Evolutionary conservation across 192 early-diverging fungal species (phyloP).

Genomic region (Umbelopsis sp.): DNA sequence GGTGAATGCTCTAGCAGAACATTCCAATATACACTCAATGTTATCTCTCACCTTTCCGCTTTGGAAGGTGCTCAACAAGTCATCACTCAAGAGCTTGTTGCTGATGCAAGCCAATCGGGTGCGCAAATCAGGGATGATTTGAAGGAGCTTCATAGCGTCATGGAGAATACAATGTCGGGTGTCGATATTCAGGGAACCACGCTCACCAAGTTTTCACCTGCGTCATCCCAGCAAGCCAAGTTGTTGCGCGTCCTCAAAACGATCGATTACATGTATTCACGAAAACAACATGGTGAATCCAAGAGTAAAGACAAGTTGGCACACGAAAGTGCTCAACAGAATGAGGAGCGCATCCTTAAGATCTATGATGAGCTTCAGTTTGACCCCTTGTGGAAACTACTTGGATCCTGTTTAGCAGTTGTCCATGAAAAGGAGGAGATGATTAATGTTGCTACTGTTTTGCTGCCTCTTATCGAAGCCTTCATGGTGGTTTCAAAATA

Average conservation of each 20-base stretch:
- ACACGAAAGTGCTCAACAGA: slow-evolving; percentile 32
- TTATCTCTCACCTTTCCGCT: slow-evolving; percentile 86
- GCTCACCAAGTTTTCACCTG: slow-evolving; percentile 78
- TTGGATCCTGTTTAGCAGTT: slow-evolving; percentile 72
- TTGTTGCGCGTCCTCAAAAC: slow-evolving; percentile 93
- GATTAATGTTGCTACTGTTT: slow-evolving; percentile 88
- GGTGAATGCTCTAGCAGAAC: slow-evolving; percentile 92
- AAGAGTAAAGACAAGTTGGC: slow-evolving; percentile 16
- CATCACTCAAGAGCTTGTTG: slow-evolving; percentile 81
- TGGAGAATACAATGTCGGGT: slow-evolving; percentile 57
- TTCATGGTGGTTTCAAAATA: slow-evolving; percentile 98
- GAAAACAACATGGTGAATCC: slow-evolving; percentile 26
- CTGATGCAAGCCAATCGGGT: slow-evolving; percentile 70
- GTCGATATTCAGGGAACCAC: slow-evolving; percentile 76
- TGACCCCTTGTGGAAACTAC: slow-evolving; percentile 72
- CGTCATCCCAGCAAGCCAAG: slow-evolving; percentile 90
- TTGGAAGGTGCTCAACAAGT: slow-evolving; percentile 68
- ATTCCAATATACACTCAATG: slow-evolving; percentile 90
- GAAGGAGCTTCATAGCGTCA: slow-evolving; percentile 59
- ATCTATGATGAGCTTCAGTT: slow-evolving; percentile 60
- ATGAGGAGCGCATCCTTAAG: slow-evolving; percentile 52
- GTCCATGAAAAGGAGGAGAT: slow-evolving; percentile 81
- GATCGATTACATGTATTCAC: slow-evolving; percentile 84
- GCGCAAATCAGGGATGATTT: slow-evolving; percentile 71
- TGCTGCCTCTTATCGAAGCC: slow-evolving; percentile 93